phyloP scores from a whole-genome alignment of 306 rosid genomes.

The Heteromeles arbutifolia region DNA sequence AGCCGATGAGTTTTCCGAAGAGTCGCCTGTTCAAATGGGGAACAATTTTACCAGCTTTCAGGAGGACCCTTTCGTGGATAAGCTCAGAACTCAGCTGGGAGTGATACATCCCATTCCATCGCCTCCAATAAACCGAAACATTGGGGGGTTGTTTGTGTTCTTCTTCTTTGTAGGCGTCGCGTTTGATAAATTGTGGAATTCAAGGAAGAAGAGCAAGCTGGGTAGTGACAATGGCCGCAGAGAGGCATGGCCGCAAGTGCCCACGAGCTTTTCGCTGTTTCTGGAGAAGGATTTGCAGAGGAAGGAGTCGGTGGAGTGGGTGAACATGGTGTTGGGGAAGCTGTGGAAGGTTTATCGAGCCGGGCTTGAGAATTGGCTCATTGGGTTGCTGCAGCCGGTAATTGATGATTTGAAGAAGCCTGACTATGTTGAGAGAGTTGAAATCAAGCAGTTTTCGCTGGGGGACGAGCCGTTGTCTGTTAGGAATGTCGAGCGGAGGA shows the following conservation, averaged over 20 bases:
- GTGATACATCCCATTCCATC: constrained; percentile 92
- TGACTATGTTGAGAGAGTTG: constrained; percentile 91
- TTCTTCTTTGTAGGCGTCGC: constrained; percentile 89
- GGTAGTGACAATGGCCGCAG: constrained; percentile 33
- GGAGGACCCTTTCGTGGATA: constrained; percentile 88
- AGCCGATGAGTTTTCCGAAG: constrained; percentile 26
- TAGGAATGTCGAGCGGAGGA: constrained; percentile 88
- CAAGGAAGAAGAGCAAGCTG: constrained; percentile 40
- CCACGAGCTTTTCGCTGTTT: constrained; percentile 82
- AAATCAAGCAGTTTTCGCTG: constrained; percentile 80
- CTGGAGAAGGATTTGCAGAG: constrained; percentile 95
- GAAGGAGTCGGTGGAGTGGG: constrained; percentile 98
- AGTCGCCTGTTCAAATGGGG: constrained; percentile 41
- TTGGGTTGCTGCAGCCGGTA: constrained; percentile 91
- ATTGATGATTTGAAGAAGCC: constrained; percentile 87
- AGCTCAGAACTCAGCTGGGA: constrained; percentile 89
- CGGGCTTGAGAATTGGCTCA: constrained; percentile 88
- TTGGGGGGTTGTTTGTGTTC: constrained; percentile 67
- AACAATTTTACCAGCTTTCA: constrained; percentile 57
- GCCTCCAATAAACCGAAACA: constrained; percentile 77
- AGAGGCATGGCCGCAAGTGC: constrained; percentile 93
- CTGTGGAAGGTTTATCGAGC: constrained; percentile 90
- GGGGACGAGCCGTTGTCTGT: constrained; percentile 95
- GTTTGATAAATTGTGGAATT: constrained; percentile 84
- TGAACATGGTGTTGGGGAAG: constrained; percentile 94